Base-by-base conservation (phyloP, 1,284 basidiomycete species). In the Wolfiporia cocos region DNA sequence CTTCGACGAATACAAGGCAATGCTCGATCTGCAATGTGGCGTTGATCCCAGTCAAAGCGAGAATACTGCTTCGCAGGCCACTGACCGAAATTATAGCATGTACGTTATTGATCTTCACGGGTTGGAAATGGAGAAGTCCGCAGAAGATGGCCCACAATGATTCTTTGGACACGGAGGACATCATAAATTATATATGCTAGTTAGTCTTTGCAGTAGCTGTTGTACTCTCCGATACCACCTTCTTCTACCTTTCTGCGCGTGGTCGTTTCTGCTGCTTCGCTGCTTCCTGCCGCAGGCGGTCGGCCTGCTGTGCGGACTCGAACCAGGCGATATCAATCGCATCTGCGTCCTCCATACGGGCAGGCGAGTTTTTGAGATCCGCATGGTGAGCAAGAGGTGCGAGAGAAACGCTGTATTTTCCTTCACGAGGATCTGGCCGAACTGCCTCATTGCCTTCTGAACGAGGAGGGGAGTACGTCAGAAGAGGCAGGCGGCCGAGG, bases 1-100 rank as follows among this genome's bases (percentile, higher is more conserved):
- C 2, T 93, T 95, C 53, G 91, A 94, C 50, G 89, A 95, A 57
- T 95, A 94, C 64, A 88, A 92, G 59, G 77, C 79, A 4, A 91
- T 96, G 73, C 72, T 96, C 37, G 85, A 82, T 50, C 71, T 95
- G 31, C 89, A 92, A 54, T 94, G 91, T 57, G 88, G 86, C 23
- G 76, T 89, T 23, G 80, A 88, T 53, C 77, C 74, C 44, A 68
- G 63, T 12, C 62, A 68, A 23, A 72, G 69, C 19, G 73, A 78
- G 21, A 64, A 64, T 28, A 74, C 69, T 22, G 64, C 62, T 17
- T 64, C 70, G 26, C 74, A 71, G 50, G 75, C 79, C n/a, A 59
- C 61, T 2, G 78, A 88, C 61, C 73, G 76, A 39, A 79, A 81
- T 56, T 87, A 87, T 59, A 80, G 77, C 62, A 77, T 81, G 77